Conservation (phyloP, 306 rosid species). For the Prunus kanzakura region DNA sequence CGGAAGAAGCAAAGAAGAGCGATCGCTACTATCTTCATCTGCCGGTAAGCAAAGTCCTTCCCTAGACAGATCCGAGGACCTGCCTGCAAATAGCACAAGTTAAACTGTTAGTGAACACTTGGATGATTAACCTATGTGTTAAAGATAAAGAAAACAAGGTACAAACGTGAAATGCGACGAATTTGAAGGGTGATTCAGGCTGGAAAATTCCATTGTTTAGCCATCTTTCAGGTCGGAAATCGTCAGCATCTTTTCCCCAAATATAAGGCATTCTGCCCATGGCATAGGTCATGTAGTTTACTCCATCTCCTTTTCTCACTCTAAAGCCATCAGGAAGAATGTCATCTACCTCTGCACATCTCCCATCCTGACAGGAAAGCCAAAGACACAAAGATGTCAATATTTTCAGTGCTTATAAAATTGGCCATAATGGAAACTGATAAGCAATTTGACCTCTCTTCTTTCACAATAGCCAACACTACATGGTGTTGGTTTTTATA, state of each 20-base stretch:
- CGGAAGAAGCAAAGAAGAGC: conserved; percentile 56
- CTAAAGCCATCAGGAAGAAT: conserved; percentile 68
- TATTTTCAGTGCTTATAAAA: background rate
- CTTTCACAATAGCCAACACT: too few relatives aligned
- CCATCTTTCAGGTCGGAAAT: conserved; percentile 75
- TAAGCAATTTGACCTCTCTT: too few relatives aligned
- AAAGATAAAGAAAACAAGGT: background rate
- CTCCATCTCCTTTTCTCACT: conserved; percentile 59
- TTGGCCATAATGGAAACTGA: background rate
- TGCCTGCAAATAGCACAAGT: conserved; percentile 41
- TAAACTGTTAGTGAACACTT: background rate
- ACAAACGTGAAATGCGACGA: conserved; percentile 66
- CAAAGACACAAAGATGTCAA: background rate
- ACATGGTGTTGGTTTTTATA: background rate
- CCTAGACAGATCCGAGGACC: conserved; percentile 73
- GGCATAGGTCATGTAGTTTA: conserved; percentile 54
- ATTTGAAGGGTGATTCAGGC: conserved; percentile 72
- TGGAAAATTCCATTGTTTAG: conserved; percentile 51
- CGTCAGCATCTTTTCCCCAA: conserved; percentile 72
- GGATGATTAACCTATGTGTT: background rate
- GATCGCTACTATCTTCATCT: conserved; percentile 68
- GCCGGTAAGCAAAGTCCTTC: conserved; percentile 73
- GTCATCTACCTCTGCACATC: conserved; percentile 46
- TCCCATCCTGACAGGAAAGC: conserved; percentile 50
- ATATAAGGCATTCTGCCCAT: conserved; percentile 76